A percentile compares a stretch with the other conserved stretches of the same genome.
Evolutionary conservation across 1,284 basidiomycete genomes (phyloP).

Genomic region (Ganoderma lingzhi): DNA sequence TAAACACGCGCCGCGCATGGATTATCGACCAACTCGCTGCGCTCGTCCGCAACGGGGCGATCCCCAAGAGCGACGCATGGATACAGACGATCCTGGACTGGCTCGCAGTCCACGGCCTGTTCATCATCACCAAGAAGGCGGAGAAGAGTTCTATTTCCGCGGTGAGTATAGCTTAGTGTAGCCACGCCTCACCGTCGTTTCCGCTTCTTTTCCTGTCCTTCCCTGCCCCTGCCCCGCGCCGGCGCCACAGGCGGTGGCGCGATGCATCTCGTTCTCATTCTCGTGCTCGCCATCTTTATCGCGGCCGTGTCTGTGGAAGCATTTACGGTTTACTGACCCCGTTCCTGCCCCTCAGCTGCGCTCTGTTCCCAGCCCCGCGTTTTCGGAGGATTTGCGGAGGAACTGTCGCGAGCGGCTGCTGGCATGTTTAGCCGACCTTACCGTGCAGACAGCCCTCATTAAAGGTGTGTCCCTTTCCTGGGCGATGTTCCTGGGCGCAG

Average conservation of each 20-base stretch:
- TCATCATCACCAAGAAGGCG: constrained; percentile 77
- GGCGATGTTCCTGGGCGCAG: not conserved
- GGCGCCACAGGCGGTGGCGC: not conserved
- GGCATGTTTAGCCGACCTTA: constrained; percentile 80
- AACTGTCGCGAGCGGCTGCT: constrained; percentile 78
- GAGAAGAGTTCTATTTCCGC: constrained; percentile 69
- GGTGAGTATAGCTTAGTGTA: constrained; percentile 53
- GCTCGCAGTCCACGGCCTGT: constrained; percentile 86
- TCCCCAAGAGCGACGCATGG: constrained; percentile 87
- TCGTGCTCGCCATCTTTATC: not conserved
- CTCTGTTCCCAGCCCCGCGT: constrained; percentile 67
- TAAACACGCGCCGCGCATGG: constrained; percentile 76
- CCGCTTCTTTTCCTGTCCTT: constrained; percentile 10
- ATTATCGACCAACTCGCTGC: constrained; percentile 87
- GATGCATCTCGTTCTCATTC: constrained; percentile 3
- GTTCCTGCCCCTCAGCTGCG: constrained; percentile 57
- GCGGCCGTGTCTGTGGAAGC: constrained; percentile 6
- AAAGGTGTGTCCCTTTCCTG: constrained; percentile 42
- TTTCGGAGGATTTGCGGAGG: constrained; percentile 76
- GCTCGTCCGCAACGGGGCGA: constrained; percentile 81
- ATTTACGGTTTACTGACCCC: constrained; percentile 24
- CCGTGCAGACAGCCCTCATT: constrained; percentile 59
- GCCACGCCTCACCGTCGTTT: constrained; percentile 28
- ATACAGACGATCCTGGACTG: constrained; percentile 82
- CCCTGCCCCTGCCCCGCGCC: constrained; percentile 3